Conservation (phyloP, 257 asterid genomes). For the Solanum clarkiae region DNA sequence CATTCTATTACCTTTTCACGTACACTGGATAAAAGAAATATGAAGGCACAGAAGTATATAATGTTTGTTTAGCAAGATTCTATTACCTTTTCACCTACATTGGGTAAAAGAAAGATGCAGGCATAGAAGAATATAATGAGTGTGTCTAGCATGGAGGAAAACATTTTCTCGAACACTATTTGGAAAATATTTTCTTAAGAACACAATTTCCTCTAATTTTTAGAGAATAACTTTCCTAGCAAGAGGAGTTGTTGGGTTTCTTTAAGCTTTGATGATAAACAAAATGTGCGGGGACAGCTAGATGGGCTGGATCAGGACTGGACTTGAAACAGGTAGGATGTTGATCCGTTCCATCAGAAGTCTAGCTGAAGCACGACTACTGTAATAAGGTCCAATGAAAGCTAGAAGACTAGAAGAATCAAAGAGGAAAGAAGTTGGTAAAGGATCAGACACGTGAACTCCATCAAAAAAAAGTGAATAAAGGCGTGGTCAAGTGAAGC, state of each 20-base stretch:
- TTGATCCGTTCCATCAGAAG: background rate
- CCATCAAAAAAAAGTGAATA: background rate
- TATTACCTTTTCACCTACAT: background rate
- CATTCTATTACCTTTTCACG: background rate
- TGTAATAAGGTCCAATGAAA: background rate
- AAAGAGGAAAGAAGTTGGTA: background rate
- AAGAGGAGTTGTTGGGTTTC: too few relatives aligned
- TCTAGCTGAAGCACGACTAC: background rate
- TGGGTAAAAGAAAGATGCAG: background rate
- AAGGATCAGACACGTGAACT: background rate
- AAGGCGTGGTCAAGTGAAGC: background rate
- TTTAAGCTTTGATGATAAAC: too few relatives aligned
- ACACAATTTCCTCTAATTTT: background rate
- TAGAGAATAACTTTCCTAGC: background rate
- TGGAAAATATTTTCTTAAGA: background rate
- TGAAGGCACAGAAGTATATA: background rate
- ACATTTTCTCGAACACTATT: background rate
- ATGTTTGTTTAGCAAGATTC: background rate
- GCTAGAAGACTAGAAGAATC: background rate
- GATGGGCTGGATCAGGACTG: background rate
- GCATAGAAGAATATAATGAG: background rate
- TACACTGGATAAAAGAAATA: background rate
- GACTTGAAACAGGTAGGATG: background rate
- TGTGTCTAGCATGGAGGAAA: background rate
- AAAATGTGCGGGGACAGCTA: background rate